Conservation (phyloP, 2,329 filamentous ascomycete species). For the Ciborinia camelliae region DNA sequence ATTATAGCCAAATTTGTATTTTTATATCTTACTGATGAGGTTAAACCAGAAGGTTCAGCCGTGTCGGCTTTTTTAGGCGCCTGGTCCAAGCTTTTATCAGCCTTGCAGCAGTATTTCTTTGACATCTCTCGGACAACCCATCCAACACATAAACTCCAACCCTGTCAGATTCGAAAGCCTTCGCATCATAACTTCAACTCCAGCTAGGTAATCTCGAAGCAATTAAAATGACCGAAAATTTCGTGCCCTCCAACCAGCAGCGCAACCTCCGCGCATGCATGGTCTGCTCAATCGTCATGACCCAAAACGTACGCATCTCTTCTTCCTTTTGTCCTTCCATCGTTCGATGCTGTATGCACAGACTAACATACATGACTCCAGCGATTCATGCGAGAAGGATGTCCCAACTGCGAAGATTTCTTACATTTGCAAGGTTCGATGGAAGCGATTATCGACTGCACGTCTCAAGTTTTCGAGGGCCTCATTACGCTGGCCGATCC, state of each 20-base stretch:
- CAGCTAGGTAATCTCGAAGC: neutral
- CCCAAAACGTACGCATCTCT: conserved; percentile 57
- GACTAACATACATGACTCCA: conserved; percentile 39
- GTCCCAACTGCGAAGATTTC: conserved; percentile 94
- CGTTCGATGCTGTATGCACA: conserved; percentile 16
- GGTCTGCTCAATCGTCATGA: conserved; percentile 95
- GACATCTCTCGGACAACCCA: neutral
- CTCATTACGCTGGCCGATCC: conserved; percentile 82
- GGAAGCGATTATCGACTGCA: conserved; percentile 88
- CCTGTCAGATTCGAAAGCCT: neutral
- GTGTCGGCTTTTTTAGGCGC: neutral
- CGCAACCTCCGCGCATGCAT: conserved; percentile 94
- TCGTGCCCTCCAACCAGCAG: conserved; percentile 70
- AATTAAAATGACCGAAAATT: conserved; percentile 50
- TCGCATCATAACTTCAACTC: neutral
- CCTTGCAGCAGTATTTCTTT: conserved; percentile 11
- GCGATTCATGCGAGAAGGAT: conserved; percentile 84
- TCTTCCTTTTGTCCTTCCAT: neutral
- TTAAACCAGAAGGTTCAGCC: conserved; percentile 1
- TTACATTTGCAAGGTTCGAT: conserved; percentile 75
- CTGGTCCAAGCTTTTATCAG: conserved; percentile 16
- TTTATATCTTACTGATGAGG: neutral
- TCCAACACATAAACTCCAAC: neutral
- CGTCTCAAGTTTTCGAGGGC: conserved; percentile 93
- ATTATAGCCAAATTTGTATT: neutral